These are phyloP conservation scores for Arthrobotrys conoides DNA, from an alignment of 2,329 filamentous ascomycete species.

Conservation along the genomic window DNA sequence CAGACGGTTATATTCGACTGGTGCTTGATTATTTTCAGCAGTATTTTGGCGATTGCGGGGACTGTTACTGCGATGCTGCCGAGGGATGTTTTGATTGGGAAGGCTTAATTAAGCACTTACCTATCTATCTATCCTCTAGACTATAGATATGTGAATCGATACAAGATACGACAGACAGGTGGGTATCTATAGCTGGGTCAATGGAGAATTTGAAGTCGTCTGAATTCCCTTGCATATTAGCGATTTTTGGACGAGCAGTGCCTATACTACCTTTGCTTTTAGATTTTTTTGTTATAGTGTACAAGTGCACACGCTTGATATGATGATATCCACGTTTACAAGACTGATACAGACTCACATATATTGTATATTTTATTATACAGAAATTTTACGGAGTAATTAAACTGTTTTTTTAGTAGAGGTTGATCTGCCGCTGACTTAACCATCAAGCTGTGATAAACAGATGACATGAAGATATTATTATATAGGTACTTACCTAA, in stretches of 20 bases:
- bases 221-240: constrained; percentile 24
- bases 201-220: neutral
- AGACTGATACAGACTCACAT: constrained; percentile 9
- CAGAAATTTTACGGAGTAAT: constrained; percentile 13
- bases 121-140: constrained; percentile 12
- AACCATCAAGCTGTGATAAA: neutral
- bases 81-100: constrained; percentile 53
- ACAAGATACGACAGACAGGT: neutral
- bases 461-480: too few species aligned
- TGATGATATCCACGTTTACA: constrained; percentile 26
- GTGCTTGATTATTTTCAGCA: constrained; percentile 78
- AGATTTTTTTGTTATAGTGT: neutral
- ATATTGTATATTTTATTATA: neutral
- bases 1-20: constrained; percentile 78
- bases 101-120: neutral
- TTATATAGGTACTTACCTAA: too few species aligned
- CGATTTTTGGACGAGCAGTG: constrained; percentile 15
- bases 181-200: neutral
- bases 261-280: neutral
- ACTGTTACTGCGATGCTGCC: constrained; percentile 72
- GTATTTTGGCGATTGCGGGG: constrained; percentile 79
- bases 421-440: too few species aligned
- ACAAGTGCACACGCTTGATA: neutral
- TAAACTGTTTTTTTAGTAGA: neutral
- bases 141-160: neutral